Evolutionary conservation across 441 rosid genomes (phyloP).

Genomic region (Geranium incanum): DNA sequence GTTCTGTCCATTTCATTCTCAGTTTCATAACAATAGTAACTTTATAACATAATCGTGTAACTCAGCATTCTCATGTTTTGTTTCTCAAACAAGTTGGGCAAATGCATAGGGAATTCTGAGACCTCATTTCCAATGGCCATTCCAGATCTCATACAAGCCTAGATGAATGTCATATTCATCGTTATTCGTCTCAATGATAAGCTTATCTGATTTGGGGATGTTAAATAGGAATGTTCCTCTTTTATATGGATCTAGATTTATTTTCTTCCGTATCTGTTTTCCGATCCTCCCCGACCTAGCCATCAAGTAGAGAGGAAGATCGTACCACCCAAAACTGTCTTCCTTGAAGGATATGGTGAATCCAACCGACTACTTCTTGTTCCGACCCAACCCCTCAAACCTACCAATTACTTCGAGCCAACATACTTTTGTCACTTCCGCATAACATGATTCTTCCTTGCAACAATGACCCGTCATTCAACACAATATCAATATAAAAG

Average conservation of each 20-base stretch:
- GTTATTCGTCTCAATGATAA: conserved; percentile 17
- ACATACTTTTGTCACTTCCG: conserved; percentile 40
- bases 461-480: not conserved
- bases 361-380: not conserved
- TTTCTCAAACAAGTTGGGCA: not conserved
- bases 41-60: no score
- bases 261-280: conserved; percentile 25
- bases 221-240: not conserved
- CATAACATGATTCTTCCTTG: conserved; percentile 8
- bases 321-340: conserved; percentile 47
- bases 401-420: conserved; percentile 56
- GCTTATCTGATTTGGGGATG: conserved; percentile 20
- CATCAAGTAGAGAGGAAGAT: conserved; percentile 40
- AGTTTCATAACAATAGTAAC: no score
- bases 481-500: no score
- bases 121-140: conserved; percentile 55
- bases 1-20: no score
- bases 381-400: not conserved
- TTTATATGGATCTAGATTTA: not conserved
- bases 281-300: conserved; percentile 48
- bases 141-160: conserved; percentile 72
- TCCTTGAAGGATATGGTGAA: conserved; percentile 31
- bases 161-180: conserved; percentile 23
- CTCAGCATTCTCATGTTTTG: no score
- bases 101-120: conserved; percentile 35